phyloP scores from a whole-genome alignment of 805 yeast species.

The Grigorovia humatica region DNA sequence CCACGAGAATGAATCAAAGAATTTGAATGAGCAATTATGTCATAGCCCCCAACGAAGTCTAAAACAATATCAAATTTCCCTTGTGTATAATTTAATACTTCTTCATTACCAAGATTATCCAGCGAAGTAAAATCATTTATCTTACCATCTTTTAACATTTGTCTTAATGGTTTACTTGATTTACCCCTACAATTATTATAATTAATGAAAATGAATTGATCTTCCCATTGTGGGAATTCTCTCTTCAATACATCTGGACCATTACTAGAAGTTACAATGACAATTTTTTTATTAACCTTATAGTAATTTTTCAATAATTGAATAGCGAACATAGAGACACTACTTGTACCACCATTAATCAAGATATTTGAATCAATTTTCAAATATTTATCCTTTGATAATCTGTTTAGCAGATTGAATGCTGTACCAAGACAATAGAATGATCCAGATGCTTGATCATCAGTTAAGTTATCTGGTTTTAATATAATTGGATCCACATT shows the following conservation, averaged over 20 bases:
- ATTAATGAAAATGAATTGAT: conserved; percentile 31
- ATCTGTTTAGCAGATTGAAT: conserved; percentile 31
- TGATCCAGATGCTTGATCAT: conserved; percentile 53
- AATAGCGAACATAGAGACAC: conserved; percentile 55
- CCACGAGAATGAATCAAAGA: conserved; percentile 40
- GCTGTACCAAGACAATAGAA: conserved; percentile 61
- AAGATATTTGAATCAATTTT: conserved; percentile 41
- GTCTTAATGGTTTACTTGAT: conserved; percentile 23
- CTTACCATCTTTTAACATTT: conserved; percentile 27
- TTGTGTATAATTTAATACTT: conserved; percentile 22
- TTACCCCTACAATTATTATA: conserved; percentile 27
- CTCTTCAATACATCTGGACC: conserved; percentile 35
- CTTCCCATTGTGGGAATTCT: conserved; percentile 30
- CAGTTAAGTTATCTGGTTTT: conserved; percentile 38
- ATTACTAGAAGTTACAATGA: conserved; percentile 46
- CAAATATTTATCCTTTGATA: conserved; percentile 18
- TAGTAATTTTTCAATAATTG: conserved; percentile 47
- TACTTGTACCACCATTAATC: conserved; percentile 70
- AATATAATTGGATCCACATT: conserved; percentile 36
- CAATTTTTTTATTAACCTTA: conserved; percentile 39
- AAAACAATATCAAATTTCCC: conserved; percentile 54
- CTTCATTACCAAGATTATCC: conserved; percentile 8
- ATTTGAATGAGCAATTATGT: conserved; percentile 36
- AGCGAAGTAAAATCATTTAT: conserved; percentile 5
- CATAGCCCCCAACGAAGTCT: conserved; percentile 63